Percentiles rank a stretch among this genome's conserved stretches.
phyloP scores from a whole-genome alignment of 345 rosid species.

The Lepidium sativum region DNA sequence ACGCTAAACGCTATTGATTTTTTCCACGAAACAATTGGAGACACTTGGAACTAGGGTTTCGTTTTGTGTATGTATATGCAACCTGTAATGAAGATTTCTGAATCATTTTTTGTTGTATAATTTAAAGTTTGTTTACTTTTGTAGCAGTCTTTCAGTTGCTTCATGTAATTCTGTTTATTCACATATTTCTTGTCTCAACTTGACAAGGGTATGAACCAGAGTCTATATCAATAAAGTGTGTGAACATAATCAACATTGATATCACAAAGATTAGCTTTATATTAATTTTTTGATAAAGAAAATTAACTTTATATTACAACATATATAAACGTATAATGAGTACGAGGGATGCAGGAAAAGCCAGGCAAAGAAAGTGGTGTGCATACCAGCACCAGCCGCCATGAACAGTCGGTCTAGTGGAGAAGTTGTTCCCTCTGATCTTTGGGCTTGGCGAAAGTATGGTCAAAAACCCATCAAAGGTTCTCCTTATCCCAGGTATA shows the following conservation, averaged over 20 bases:
- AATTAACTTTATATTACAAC: conserved; percentile 26
- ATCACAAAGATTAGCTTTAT: too few species aligned
- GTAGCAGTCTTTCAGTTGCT: not conserved
- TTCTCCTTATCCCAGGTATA: conserved; percentile 80
- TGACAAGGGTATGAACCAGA: not conserved
- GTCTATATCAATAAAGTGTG: conserved; percentile 6
- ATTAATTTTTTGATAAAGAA: too few species aligned
- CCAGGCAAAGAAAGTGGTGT: conserved; percentile 76
- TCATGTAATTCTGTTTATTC: not conserved
- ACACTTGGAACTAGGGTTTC: conserved; percentile 38
- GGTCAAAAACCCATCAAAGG: conserved; percentile 98
- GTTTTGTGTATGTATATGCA: not conserved
- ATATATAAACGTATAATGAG: conserved; percentile 3
- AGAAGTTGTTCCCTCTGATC: conserved; percentile 73
- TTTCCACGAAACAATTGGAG: conserved; percentile 5
- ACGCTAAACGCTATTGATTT: not conserved
- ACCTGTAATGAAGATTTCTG: not conserved
- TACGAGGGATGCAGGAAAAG: conserved; percentile 46
- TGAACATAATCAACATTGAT: not conserved
- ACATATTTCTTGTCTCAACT: not conserved
- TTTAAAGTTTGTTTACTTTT: not conserved
- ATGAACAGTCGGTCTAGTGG: conserved; percentile 72
- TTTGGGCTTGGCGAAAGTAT: conserved; percentile 97
- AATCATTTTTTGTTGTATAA: not conserved
- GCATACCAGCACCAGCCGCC: conserved; percentile 82